Conservation (phyloP, 2,329 filamentous ascomycete genomes). For the Colletotrichum navitas region DNA sequence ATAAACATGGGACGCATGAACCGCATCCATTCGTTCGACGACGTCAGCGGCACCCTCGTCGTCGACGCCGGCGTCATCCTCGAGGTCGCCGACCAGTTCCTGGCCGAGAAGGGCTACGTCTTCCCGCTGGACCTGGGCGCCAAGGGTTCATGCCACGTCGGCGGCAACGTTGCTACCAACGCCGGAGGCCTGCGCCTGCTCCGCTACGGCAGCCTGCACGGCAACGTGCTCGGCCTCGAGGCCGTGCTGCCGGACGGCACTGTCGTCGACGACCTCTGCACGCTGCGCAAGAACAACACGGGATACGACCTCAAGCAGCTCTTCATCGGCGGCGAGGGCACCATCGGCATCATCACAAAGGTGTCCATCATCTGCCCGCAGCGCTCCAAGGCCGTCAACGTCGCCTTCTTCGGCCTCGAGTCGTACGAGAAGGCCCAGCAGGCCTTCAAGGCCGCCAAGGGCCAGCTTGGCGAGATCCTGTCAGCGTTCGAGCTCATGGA, state of each 20-base stretch:
- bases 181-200: constrained; percentile 91
- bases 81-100: constrained; percentile 87
- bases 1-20: constrained; percentile 93
- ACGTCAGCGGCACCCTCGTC: constrained; percentile 90
- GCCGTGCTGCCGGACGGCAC: constrained; percentile 95
- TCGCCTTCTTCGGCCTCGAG: constrained; percentile 92
- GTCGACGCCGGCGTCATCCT: constrained; percentile 92
- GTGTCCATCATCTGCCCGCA: constrained; percentile 92
- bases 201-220: constrained; percentile 94
- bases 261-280: constrained; percentile 88
- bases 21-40: constrained; percentile 89
- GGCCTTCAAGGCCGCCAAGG: constrained; percentile 90
- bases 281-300: constrained; percentile 97
- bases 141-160: constrained; percentile 96
- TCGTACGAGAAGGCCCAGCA: constrained; percentile 90
- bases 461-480: constrained; percentile 91
- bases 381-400: constrained; percentile 88
- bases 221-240: constrained; percentile 91
- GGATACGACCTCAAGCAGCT: constrained; percentile 97
- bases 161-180: constrained; percentile 96
- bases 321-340: constrained; percentile 96
- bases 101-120: constrained; percentile 86
- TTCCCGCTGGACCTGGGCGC: constrained; percentile 98
- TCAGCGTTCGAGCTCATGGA: constrained; percentile 99
- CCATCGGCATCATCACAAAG: constrained; percentile 92